Percentiles rank a stretch among this genome's conserved stretches.
Conservation (phyloP, 805 yeast genomes). For the Lachancea quebecensis region DNA sequence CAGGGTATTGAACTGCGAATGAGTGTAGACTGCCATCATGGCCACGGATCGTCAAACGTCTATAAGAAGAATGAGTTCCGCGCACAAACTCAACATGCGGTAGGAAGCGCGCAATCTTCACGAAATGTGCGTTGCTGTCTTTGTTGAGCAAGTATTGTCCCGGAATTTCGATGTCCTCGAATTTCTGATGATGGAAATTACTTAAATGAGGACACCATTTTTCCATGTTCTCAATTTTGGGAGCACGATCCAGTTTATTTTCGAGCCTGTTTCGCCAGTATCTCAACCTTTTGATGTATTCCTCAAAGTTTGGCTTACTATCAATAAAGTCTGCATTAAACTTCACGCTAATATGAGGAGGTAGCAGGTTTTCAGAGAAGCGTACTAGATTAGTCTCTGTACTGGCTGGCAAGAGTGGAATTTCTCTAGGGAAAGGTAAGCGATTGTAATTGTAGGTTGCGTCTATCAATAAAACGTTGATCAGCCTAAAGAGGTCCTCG, state of each 20-base stretch:
- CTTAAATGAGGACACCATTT: slow-evolving; percentile 89
- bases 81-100: slow-evolving; percentile 84
- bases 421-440: slow-evolving; percentile 78
- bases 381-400: slow-evolving; percentile 83
- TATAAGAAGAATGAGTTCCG: slow-evolving; percentile 84
- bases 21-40: slow-evolving; percentile 88
- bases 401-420: slow-evolving; percentile 80
- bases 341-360: slow-evolving; percentile 79
- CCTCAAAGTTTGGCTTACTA: slow-evolving; percentile 81
- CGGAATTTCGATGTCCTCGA: slow-evolving; percentile 95
- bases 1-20: slow-evolving; percentile 95
- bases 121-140: slow-evolving; percentile 84
- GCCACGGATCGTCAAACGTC: slow-evolving; percentile 83
- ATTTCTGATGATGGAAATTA: slow-evolving; percentile 96
- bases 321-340: slow-evolving; percentile 87
- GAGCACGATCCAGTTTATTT: slow-evolving; percentile 81
- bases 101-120: slow-evolving; percentile 87
- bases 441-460: slow-evolving; percentile 88
- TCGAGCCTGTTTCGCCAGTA: slow-evolving; percentile 92
- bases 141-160: slow-evolving; percentile 89
- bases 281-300: slow-evolving; percentile 74
- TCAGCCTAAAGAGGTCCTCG: slow-evolving; percentile 91
- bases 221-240: slow-evolving; percentile 74
- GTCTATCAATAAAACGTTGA: slow-evolving; percentile 87
- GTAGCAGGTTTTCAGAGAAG: slow-evolving; percentile 89